Percentiles rank a stretch among this genome's conserved stretches.
Evolutionary conservation across 805 yeast species (phyloP).

Genomic region (Saturnispora sanitii): DNA sequence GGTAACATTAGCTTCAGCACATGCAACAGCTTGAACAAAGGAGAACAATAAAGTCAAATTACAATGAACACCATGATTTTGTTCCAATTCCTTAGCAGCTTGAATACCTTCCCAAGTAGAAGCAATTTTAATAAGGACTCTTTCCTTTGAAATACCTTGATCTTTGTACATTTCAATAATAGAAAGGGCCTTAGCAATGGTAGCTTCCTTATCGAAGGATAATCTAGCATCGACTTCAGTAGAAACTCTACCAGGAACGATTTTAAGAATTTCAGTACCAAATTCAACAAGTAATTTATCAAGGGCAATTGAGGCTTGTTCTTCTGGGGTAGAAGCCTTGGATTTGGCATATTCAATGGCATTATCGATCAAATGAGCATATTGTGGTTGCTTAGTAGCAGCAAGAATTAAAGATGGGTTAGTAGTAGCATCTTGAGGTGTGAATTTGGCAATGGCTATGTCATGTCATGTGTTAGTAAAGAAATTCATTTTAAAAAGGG

Average conservation of each 20-base stretch:
- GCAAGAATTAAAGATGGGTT: slow-evolving; percentile 96
- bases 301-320: slow-evolving; percentile 72
- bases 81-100: slow-evolving; percentile 93
- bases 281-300: slow-evolving; percentile 92
- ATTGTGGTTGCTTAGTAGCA: slow-evolving; percentile 84
- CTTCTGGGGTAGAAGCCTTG: slow-evolving; percentile 47
- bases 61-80: slow-evolving; percentile 83
- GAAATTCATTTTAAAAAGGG: background rate
- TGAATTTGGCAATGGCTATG: slow-evolving; percentile 79
- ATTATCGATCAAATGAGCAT: slow-evolving; percentile 79
- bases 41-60: slow-evolving; percentile 94
- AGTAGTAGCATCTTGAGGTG: slow-evolving; percentile 99
- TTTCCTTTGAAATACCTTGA: slow-evolving; percentile 77
- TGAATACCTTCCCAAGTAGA: slow-evolving; percentile 99
- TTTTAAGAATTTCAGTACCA: slow-evolving; percentile 84
- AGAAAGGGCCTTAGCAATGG: slow-evolving; percentile 87
- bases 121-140: slow-evolving; percentile 92
- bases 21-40: slow-evolving; percentile 95
- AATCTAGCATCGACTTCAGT: slow-evolving; percentile 99
- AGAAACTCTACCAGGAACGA: slow-evolving; percentile 98
- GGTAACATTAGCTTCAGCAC: slow-evolving; percentile 95
- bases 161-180: slow-evolving; percentile 80
- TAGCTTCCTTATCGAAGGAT: slow-evolving; percentile 90
- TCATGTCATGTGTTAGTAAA: slow-evolving; percentile 1
- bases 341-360: slow-evolving; percentile 81